Percentiles rank a stretch among this genome's conserved stretches.
Conservation (phyloP, 768 basidiomycete species). For the Paxillus ammoniavirescens region DNA sequence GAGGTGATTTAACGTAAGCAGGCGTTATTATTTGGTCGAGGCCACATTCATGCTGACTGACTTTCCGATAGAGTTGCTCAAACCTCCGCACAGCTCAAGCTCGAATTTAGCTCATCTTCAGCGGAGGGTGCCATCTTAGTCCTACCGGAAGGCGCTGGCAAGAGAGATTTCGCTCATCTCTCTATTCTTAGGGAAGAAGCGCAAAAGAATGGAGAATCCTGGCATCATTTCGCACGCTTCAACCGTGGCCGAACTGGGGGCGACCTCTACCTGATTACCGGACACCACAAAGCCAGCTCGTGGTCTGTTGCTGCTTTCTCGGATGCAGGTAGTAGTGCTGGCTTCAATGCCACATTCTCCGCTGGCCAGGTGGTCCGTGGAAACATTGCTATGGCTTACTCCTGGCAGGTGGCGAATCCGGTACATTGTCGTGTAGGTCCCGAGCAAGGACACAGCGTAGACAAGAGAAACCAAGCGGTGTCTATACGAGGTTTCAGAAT, state of each 20-base stretch:
- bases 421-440: conserved; percentile 21
- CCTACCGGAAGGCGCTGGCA: conserved; percentile 33
- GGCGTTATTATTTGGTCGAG: not conserved
- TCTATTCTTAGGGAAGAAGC: conserved; percentile 26
- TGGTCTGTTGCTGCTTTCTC: conserved; percentile 30
- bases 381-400: conserved; percentile 7
- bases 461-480: conserved; percentile 25
- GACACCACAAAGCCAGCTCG: conserved; percentile 21
- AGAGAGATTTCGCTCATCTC: conserved; percentile 25
- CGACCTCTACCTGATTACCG: conserved; percentile 35
- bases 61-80: no score
- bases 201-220: conserved; percentile 22
- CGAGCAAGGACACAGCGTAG: conserved; percentile 1
- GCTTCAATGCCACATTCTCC: conserved; percentile 16
- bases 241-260: conserved; percentile 21
- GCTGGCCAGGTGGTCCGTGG: conserved; percentile 4
- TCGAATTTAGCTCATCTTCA: conserved; percentile 18
- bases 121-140: conserved; percentile 32
- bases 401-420: conserved; percentile 13
- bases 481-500: conserved; percentile 33
- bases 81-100: not conserved
- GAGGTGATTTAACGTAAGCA: no score
- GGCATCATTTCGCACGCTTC: conserved; percentile 31
- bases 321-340: conserved; percentile 1
- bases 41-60: not conserved